Evolutionary conservation across 352 stramenopile genomes (phyloP), one percentile per base, ranked within the genome.

Genomic region (Blastocystis sp.): DNA sequence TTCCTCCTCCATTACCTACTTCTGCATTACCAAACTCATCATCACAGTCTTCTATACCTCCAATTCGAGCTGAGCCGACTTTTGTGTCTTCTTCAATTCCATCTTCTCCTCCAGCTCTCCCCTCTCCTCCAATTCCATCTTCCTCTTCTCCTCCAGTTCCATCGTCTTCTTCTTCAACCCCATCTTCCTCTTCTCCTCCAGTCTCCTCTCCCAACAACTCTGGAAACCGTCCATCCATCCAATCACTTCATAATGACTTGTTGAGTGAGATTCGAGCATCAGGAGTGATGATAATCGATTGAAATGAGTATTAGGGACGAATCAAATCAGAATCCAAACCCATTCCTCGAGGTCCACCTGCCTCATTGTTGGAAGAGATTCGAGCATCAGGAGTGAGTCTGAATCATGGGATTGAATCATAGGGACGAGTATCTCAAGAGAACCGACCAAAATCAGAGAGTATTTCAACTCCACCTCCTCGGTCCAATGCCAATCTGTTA

Each of bases 401-500:
- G 66, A 14, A 0, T 21, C 4, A 32, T 24, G 24, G 21, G 24
- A 24, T 19, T 78, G 21, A 78, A 16, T 2, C 0, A 58, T 78
- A 78, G 66, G 66, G 66, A 35, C 66, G 66, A 24, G 21, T 78
- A 35, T 35, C 37, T 56, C 32, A 78, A 49, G 32, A 52, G 66
- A 52, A 35, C 24, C 21, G 43, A 35, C 32, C 32, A 14, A n/a
- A 32, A 27, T 29, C 66, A 14, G 63, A 14, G 29, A 49, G 39
- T 16, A 52, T 39, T 42, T 49, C 69, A 21, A 39, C 35, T 63
- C 12, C 43, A 65, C 3, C 3, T 29, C 69, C 37, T 32, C 69
- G 35, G 21, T 46, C 43, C 27, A 59, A 32, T 29, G 14, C n/a
- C 19, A 80, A 49, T 61, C 49, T 80, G 3, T 54, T 80, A 4